Evolutionary conservation across 768 basidiomycete species (phyloP), one percentile per base, ranked within the genome.

Genomic region (Mycena sanguinolenta): DNA sequence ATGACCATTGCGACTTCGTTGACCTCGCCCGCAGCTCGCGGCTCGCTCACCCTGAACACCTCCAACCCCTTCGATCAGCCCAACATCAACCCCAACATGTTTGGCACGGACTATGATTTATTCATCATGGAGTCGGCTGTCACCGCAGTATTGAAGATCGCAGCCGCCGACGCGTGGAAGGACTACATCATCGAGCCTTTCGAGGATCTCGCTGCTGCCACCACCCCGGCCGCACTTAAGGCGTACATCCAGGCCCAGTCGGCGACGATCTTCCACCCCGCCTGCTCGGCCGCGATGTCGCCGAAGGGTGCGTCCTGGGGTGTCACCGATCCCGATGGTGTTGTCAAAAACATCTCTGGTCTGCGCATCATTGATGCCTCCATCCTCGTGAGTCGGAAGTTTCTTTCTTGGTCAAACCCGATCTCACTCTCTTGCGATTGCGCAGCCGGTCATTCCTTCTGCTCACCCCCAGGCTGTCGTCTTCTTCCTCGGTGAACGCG

Each of bases 331-430:
- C 78, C 82, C 7, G 74, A 82, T 60, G 67, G 84, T 3, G 67
- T 57, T 14, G 77, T 85, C 13, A 83, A 84, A 68, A 77, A 77
- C 2, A 74, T 77, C 0, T 53, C 38, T 4, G 83, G 80, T 7
- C 61, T 85, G 58, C 72, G 84, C 9, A 72, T 85, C 19, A 79
- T 84, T 6, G 83, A 85, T 73, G 81, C 82, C 2, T 82, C 81
- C 14, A 75, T 83, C 21, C 69, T 83, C 57, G 44, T 46, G n/a
- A 46, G 44, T 34, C 16, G 6, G 10, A 34, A 34, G 32, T 34
- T 34, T 34, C n/a, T 34, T 34, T 10, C 32, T 34, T 10, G 32
- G 32, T 34, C 10, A 4, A 34, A 34, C 32, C 10, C 32, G 10
- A 34, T 34, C 32, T 34, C 32, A 10, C 10, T 34, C 4, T 34